Conservation (phyloP, 352 stramenopile genomes). For the Phytophthora lateralis region DNA sequence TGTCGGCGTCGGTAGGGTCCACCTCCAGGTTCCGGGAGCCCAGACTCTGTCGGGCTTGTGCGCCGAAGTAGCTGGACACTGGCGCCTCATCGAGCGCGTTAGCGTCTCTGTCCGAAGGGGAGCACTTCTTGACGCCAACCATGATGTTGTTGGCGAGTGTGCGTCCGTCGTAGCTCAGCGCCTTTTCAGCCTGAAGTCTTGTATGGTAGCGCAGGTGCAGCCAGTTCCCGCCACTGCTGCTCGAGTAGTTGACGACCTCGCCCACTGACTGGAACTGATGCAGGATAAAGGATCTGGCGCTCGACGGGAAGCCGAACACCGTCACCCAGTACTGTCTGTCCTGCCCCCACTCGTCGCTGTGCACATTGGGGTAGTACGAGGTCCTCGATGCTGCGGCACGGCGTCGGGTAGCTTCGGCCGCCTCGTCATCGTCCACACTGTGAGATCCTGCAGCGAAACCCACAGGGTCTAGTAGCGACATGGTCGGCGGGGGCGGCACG, state of each 20-base stretch:
- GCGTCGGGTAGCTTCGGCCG: slow-evolving; percentile 22
- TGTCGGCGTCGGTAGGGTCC: slow-evolving; percentile 76
- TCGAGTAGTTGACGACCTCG: slow-evolving; percentile 74
- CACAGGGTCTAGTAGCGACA: slow-evolving; percentile 51
- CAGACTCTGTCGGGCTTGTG: slow-evolving; percentile 46
- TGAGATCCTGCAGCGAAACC: slow-evolving; percentile 46
- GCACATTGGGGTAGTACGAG: slow-evolving; percentile 53
- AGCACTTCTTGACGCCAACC: slow-evolving; percentile 84
- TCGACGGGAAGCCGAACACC: slow-evolving; percentile 77
- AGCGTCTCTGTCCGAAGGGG: slow-evolving; percentile 63
- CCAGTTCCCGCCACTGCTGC: slow-evolving; percentile 73
- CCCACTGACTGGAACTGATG: slow-evolving; percentile 80
- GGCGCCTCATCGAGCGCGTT: slow-evolving; percentile 62
- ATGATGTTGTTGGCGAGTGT: slow-evolving; percentile 72
- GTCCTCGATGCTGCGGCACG: slow-evolving; percentile 27
- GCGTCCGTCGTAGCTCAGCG: slow-evolving; percentile 70
- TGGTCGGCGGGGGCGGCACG: slow-evolving; percentile 61
- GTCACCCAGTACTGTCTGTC: slow-evolving; percentile 88
- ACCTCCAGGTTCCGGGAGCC: slow-evolving; percentile 72
- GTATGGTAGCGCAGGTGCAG: slow-evolving; percentile 82
- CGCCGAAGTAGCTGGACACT: slow-evolving; percentile 58
- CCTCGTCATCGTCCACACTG: slow-evolving; percentile 33
- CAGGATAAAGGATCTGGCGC: slow-evolving; percentile 65
- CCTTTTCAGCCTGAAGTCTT: slow-evolving; percentile 81
- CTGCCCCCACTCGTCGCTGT: slow-evolving; percentile 76